Conservation (phyloP, 140 eudicot species). For the Senecio squalidus region DNA sequence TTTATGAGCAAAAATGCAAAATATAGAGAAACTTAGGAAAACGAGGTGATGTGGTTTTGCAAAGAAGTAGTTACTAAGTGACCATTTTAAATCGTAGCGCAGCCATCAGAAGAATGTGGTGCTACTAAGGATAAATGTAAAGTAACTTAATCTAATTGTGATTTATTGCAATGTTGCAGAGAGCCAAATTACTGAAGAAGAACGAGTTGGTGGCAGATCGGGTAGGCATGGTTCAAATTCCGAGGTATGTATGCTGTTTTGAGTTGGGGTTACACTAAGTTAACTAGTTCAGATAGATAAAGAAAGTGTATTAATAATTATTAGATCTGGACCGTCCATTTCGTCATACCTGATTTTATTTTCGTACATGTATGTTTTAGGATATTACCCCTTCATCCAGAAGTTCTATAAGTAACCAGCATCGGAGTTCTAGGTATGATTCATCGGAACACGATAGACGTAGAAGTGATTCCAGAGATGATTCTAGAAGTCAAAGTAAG, state of each 20-base stretch:
- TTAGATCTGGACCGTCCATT: neutral
- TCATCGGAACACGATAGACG: conserved; percentile 28
- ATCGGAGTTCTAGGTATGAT: conserved; percentile 43
- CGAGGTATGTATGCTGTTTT: conserved; percentile 29
- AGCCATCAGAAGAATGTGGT: neutral
- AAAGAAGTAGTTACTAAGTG: no score
- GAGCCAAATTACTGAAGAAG: conserved; percentile 46
- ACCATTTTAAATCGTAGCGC: no score
- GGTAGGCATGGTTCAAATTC: conserved; percentile 27
- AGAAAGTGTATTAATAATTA: neutral
- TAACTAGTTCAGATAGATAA: no score
- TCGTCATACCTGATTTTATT: conserved; percentile 4
- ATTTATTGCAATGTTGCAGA: conserved; percentile 40
- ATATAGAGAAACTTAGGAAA: no score
- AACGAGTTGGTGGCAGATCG: conserved; percentile 27
- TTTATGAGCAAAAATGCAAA: no score
- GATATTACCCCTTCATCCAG: conserved; percentile 41
- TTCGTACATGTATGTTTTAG: conserved; percentile 25
- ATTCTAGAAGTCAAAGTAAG: conserved; percentile 42
- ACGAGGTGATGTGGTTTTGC: no score
- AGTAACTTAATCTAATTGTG: conserved; percentile 6
- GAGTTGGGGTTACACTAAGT: neutral
- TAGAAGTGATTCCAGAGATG: conserved; percentile 39
- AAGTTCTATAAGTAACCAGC: conserved; percentile 34
- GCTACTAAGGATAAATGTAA: neutral